phyloP scores from a whole-genome alignment of 2,329 filamentous ascomycete genomes.

The Colletotrichum euphorbiae region DNA sequence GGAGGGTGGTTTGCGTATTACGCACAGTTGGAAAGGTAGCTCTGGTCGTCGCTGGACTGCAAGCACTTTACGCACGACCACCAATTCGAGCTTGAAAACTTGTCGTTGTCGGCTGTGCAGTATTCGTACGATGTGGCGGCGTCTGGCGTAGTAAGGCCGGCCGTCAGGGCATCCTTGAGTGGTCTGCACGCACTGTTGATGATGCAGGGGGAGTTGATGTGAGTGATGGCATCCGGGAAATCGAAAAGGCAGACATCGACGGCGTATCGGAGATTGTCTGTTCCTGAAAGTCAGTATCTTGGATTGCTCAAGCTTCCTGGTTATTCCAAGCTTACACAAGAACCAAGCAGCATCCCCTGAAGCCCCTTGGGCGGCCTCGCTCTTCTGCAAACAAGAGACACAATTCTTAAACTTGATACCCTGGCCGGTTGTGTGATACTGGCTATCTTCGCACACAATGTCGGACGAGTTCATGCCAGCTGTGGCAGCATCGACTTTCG shows the following conservation, averaged over 20 bases:
- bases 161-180: slow-evolving; percentile 52
- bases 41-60: slow-evolving; percentile 52
- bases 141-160: slow-evolving; percentile 46
- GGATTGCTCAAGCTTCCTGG: too few species aligned
- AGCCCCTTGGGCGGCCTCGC: slow-evolving; percentile 51
- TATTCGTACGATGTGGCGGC: slow-evolving; percentile 52
- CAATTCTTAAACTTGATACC: slow-evolving; percentile 63
- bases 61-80: slow-evolving; percentile 58
- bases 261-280: slow-evolving; percentile 63
- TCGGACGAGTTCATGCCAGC: slow-evolving; percentile 60
- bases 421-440: slow-evolving; percentile 50
- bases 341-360: slow-evolving; percentile 60
- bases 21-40: slow-evolving; percentile 63
- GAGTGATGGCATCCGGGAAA: slow-evolving; percentile 44
- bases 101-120: slow-evolving; percentile 53
- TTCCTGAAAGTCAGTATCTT: too few species aligned
- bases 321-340: too few species aligned
- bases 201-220: slow-evolving; percentile 56
- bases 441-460: slow-evolving; percentile 57
- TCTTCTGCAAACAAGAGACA: slow-evolving; percentile 59
- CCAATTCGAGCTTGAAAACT: slow-evolving; percentile 48
- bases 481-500: slow-evolving; percentile 48
- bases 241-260: slow-evolving; percentile 60
- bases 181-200: slow-evolving; percentile 55
- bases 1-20: not conserved